Base-by-base conservation (phyloP, 345 rosid species). In the Murraya paniculata region DNA sequence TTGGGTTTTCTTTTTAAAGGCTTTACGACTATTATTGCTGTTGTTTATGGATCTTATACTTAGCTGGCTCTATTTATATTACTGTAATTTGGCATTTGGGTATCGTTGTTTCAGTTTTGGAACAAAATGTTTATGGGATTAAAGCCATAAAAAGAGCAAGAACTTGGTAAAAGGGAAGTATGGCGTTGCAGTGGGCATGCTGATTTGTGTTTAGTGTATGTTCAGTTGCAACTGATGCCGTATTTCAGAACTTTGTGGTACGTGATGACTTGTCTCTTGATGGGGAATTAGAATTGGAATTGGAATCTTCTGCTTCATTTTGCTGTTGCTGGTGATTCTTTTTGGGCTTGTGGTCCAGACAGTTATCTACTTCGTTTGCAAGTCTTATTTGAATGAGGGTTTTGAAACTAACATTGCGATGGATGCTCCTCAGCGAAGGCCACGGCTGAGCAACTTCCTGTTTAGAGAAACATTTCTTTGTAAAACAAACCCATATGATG, bases 341-440 rank as follows among this genome's bases (percentile, higher is more conserved):
- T 82, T 85, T 18, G 83, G 89, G 25, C 85, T 86, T 7, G 92
- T 90, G 2, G 67, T 81, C 31, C 86, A 90, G 27, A 87, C 91
- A 0, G 84, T 89, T 5, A 69, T 86, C 36, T 89, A 89, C 82
- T 89, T 90, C 6, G 87, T 89, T 6, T 90, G 94, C 85, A 89
- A 90, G 80, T 86, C 92, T 0, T 85, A 83, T 61, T 89, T 87
- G 85, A 81, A 81, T 71, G 89, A 88, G 25, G 36, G 21, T 19
- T 33, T 65, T 9, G 27, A 36, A 38, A 48, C 4, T 50, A 82
- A 73, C 6, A 88, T 78, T 9, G 88, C 35, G 9, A 22, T 21
- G 13, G 10, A 65, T 18, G 2, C 36, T 8, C 45, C 27, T 33
- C 4, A 33, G 9, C 48, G 27, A 65, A 65, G 25, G 45, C 24